A percentile compares a stretch with the other conserved stretches of the same genome.
These are phyloP conservation scores for Cystobasidiaceae sp. DNA, from an alignment of 1,284 basidiomycete species.

Conservation along the genomic window DNA sequence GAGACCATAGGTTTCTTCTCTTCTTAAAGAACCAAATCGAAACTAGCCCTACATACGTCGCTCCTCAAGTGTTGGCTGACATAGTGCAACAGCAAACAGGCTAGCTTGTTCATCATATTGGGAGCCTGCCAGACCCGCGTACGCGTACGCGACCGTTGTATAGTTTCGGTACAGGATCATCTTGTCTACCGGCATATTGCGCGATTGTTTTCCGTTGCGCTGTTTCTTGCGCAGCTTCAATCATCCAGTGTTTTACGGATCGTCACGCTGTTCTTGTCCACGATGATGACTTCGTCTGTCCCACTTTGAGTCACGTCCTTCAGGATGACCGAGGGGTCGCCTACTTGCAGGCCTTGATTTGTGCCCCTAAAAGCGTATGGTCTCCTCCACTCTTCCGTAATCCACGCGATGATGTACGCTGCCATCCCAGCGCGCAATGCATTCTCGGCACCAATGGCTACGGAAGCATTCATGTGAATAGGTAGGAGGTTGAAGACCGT, in stretches of 20 bases:
- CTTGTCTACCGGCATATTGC: too few species aligned
- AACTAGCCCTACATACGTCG: too few species aligned
- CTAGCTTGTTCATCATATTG: too few species aligned
- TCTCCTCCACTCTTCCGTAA: slow-evolving; percentile 30
- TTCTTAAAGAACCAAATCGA: too few species aligned
- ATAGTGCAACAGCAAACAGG: too few species aligned
- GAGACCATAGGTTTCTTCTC: too few species aligned
- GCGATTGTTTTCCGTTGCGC: too few species aligned
- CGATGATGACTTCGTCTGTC: slow-evolving; percentile 12
- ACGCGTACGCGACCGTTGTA: too few species aligned
- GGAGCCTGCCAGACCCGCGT: too few species aligned
- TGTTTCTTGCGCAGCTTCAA: too few species aligned
- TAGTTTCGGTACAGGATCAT: too few species aligned
- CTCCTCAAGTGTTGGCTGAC: too few species aligned
- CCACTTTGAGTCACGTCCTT: slow-evolving; percentile 20
- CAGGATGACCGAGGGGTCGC: slow-evolving; percentile 1
- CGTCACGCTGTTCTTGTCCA: slow-evolving; percentile 26
- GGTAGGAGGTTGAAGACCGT: slow-evolving; percentile 38
- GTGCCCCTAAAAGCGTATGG: slow-evolving; percentile 9
- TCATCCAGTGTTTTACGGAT: slow-evolving; percentile 4
- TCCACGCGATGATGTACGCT: slow-evolving; percentile 21
- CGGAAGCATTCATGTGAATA: slow-evolving; percentile 22
- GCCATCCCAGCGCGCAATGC: slow-evolving; percentile 28
- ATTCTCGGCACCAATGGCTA: slow-evolving; percentile 27
- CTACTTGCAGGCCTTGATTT: neutral